Percentiles rank a stretch among this genome's conserved stretches.
Evolutionary conservation across 2,329 filamentous ascomycete genomes (phyloP).

Genomic region (Aspergillus sclerotialis): DNA sequence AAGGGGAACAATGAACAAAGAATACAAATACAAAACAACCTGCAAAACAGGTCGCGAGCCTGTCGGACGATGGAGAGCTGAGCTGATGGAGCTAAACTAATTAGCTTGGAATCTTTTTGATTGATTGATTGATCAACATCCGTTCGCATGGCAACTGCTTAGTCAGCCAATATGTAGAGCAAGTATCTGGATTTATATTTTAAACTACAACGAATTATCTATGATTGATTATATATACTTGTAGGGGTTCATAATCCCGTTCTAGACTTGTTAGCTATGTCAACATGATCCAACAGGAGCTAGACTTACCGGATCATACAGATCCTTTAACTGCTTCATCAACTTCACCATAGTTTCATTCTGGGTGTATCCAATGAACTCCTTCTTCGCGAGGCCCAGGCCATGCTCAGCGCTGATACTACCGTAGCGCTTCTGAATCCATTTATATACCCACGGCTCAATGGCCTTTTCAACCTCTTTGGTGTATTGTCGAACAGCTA

Average conservation of each 20-base stretch:
- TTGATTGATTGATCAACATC: conserved; percentile 8
- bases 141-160: conserved; percentile 18
- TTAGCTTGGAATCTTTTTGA: too few species aligned
- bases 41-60: conserved; percentile 5
- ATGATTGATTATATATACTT: conserved; percentile 65
- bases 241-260: conserved; percentile 98
- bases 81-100: too few species aligned
- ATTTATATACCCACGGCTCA: conserved; percentile 96
- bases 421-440: conserved; percentile 79
- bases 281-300: background rate
- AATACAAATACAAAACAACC: conserved; percentile 6
- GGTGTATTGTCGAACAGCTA: conserved; percentile 75
- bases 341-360: conserved; percentile 77
- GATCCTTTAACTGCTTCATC: conserved; percentile 91
- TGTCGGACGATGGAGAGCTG: too few species aligned
- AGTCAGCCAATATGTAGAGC: conserved; percentile 3
- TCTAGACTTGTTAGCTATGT: conserved; percentile 47
- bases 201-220: background rate
- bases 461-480: conserved; percentile 78
- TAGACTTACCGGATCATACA: conserved; percentile 81
- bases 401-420: conserved; percentile 98
- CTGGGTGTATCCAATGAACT: conserved; percentile 87
- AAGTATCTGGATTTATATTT: background rate
- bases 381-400: conserved; percentile 89
- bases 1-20: conserved; percentile 8